These are phyloP conservation scores for Pigoraptor vietnamica DNA, from an alignment of 78 protist species.

Conservation along the genomic window DNA sequence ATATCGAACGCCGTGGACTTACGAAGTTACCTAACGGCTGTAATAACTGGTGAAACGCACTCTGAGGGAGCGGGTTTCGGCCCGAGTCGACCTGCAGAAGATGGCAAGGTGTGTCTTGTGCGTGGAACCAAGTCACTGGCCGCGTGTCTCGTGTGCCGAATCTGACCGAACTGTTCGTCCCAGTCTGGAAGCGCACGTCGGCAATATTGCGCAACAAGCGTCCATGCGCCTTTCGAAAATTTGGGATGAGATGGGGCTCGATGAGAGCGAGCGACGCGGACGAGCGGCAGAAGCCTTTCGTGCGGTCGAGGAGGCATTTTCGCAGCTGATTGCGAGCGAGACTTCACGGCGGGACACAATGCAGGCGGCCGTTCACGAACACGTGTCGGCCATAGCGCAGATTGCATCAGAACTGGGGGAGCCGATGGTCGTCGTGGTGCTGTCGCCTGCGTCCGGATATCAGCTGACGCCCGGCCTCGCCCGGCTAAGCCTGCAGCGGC, in stretches of 20 bases:
- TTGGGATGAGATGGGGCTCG: background rate
- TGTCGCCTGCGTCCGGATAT: background rate
- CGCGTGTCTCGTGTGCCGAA: background rate
- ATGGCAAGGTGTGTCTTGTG: background rate
- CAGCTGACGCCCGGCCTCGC: background rate
- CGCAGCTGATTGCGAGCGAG: background rate
- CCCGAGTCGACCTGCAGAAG: too few species aligned
- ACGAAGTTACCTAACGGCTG: too few species aligned
- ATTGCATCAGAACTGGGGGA: background rate
- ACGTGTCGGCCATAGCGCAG: background rate
- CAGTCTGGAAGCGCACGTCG: background rate
- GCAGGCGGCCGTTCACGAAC: background rate
- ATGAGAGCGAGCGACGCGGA: background rate
- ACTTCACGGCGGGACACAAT: background rate
- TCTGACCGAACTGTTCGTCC: too few species aligned
- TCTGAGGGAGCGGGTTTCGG: too few species aligned
- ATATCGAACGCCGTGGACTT: too few species aligned
- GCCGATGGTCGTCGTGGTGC: background rate
- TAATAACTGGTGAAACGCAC: too few species aligned
- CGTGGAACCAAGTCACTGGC: too few species aligned
- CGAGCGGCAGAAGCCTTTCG: background rate
- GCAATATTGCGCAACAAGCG: background rate
- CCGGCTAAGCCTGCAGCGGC: background rate
- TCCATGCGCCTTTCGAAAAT: background rate
- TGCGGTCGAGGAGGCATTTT: background rate